phyloP scores from a whole-genome alignment of 305 asterid genomes.

The Fraxinus baroniana region DNA sequence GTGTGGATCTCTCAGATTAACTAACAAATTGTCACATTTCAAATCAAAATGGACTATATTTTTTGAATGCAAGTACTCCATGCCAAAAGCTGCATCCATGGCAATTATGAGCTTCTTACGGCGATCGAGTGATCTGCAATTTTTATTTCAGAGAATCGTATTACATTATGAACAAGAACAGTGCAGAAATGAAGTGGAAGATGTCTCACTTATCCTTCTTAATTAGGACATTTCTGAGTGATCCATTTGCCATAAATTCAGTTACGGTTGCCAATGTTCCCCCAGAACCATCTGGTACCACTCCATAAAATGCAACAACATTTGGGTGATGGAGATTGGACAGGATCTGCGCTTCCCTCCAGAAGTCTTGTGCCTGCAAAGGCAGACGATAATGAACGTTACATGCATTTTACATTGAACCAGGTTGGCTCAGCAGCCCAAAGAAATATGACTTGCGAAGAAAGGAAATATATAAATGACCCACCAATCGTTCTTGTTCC shows the following conservation, averaged over 20 bases:
- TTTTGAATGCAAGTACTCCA: slow-evolving; percentile 82
- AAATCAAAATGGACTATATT: slow-evolving; percentile 81
- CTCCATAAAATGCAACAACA: slow-evolving; percentile 83
- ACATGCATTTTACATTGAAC: slow-evolving; percentile 13
- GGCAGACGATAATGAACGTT: slow-evolving; percentile 10
- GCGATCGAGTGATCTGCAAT: slow-evolving; percentile 59
- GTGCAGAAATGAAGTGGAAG: slow-evolving; percentile 19
- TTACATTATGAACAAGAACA: slow-evolving; percentile 21
- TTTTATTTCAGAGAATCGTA: slow-evolving; percentile 30
- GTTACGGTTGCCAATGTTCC: slow-evolving; percentile 79
- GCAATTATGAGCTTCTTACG: slow-evolving; percentile 68
- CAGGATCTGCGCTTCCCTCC: slow-evolving; percentile 78
- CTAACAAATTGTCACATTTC: slow-evolving; percentile 81
- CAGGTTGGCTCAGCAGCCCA: slow-evolving; percentile 4
- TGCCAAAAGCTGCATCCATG: slow-evolving; percentile 90
- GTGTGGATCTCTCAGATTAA: slow-evolving; percentile 67
- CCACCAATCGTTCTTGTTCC: slow-evolving; percentile 70
- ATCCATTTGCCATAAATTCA: slow-evolving; percentile 82
- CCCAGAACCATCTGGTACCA: slow-evolving; percentile 81
- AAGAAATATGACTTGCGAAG: background rate
- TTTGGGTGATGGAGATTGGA: slow-evolving; percentile 84
- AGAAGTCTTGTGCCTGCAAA: slow-evolving; percentile 62
- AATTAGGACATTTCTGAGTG: slow-evolving; percentile 60
- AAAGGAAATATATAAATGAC: slow-evolving; percentile 30
- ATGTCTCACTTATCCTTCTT: slow-evolving; percentile 57